Conservation (phyloP, 768 basidiomycete species). For the Coprinellus micaceus region DNA sequence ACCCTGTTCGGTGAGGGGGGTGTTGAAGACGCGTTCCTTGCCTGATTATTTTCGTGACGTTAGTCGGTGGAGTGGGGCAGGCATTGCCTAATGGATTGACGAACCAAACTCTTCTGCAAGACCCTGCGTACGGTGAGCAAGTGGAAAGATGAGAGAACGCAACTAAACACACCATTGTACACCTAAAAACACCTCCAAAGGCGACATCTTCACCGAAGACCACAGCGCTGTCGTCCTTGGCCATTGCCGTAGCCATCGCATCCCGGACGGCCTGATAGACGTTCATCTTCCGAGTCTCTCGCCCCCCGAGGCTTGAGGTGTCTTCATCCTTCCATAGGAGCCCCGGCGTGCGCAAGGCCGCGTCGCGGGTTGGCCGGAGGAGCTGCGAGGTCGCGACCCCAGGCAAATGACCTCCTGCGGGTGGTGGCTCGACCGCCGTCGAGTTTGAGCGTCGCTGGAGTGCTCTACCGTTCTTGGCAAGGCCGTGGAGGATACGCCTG, state of each 20-base stretch:
- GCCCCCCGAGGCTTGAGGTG: constrained; percentile 56
- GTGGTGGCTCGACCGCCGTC: constrained; percentile 57
- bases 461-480: not conserved
- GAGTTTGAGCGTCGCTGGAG: constrained; percentile 47
- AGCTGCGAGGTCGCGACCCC: constrained; percentile 67
- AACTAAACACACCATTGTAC: constrained; percentile 67
- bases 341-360: constrained; percentile 68
- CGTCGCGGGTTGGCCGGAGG: constrained; percentile 62
- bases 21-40: constrained; percentile 92
- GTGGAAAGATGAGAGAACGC: not conserved
- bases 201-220: constrained; percentile 92
- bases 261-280: constrained; percentile 90
- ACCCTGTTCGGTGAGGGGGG: constrained; percentile 88
- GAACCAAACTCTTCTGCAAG: constrained; percentile 89
- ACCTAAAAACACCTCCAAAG: constrained; percentile 93
- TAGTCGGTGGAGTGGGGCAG: constrained; percentile 5
- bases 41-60: constrained; percentile 39
- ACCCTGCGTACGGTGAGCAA: constrained; percentile 50
- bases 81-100: constrained; percentile 18
- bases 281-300: constrained; percentile 94
- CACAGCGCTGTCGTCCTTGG: constrained; percentile 82
- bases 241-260: constrained; percentile 81
- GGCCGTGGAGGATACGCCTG: constrained; percentile 9
- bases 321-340: constrained; percentile 70
- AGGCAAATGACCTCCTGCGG: constrained; percentile 74